Evolutionary conservation across 179 eudicot genomes (phyloP), one percentile per base, ranked within the genome.

Genomic region (Spergularia azorica): DNA sequence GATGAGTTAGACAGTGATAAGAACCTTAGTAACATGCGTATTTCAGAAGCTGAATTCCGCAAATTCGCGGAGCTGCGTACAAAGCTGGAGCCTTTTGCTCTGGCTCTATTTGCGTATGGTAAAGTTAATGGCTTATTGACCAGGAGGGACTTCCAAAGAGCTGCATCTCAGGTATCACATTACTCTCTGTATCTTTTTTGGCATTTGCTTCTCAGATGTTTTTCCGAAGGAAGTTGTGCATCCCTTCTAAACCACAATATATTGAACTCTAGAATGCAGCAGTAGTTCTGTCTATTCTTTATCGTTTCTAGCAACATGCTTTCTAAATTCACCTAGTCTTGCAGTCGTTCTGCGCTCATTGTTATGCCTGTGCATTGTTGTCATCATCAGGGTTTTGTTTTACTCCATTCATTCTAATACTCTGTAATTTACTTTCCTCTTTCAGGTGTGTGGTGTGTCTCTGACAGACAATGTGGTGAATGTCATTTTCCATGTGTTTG

Each of bases 381-480:
- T 46, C 50, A 46, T 46, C 50, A 1, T 46, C 50, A 0, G 0
- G 7, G 11, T 4, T 41, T 55, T 10, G 18, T 3, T 77, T 46
- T 5, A 2, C 39, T 4, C 13, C 6, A 7, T 36, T 71, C 21
- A 16, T 9, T 15, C n/a, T 52, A 13, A 0, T 62, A 12, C 5
- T n/a, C 6, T 16, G 16, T 56, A 21, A 0, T 4, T 5, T n/a
- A 36, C 13, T 9, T 59, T 63, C 39, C n/a, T 14, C 57, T 80
- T 63, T 15, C 74, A 93, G 99, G 97, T 94, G n/a, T 96, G 98
- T 63, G 95, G 90, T 12, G 90, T 96, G 52, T 15, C 85, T 48
- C 86, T 96, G 18, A 80, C 80, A 0, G 93, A 94, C 64, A 87
- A 83, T 76, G 86, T 94, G 81, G 88, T 96, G 32, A 88, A 91